Percentiles rank a stretch among this genome's conserved stretches.
Conservation (phyloP, 305 asterid genomes). For the Fraxinus baroniana region DNA sequence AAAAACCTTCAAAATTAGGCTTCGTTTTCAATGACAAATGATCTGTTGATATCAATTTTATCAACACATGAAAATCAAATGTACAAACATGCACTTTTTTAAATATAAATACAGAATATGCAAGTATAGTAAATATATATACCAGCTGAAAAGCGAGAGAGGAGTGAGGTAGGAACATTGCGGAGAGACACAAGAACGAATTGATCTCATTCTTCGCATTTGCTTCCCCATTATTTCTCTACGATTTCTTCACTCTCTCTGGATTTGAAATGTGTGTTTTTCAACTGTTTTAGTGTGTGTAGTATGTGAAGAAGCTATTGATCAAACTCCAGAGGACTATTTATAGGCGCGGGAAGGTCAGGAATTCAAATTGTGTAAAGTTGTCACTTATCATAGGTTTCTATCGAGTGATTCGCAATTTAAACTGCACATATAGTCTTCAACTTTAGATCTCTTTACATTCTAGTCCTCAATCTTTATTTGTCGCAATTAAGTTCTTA, state of each 20-base stretch:
- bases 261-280: not conserved
- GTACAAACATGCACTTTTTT: not conserved
- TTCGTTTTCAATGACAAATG: not conserved
- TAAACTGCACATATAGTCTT: not conserved
- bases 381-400: not conserved
- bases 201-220: slow-evolving; percentile 62
- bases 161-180: slow-evolving; percentile 39
- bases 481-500: not conserved
- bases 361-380: not conserved
- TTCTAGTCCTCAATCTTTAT: not conserved
- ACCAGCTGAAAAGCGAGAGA: slow-evolving; percentile 79
- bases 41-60: not conserved
- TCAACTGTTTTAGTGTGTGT: not conserved
- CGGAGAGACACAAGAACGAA: slow-evolving; percentile 84
- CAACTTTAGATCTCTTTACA: not conserved
- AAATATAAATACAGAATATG: not conserved
- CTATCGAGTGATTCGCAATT: not conserved
- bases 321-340: not conserved
- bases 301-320: slow-evolving; percentile 22
- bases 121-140: not conserved
- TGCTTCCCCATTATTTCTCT: slow-evolving; percentile 68
- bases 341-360: slow-evolving; percentile 5
- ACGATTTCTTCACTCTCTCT: not conserved
- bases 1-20: slow-evolving; percentile 7
- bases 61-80: not conserved